Evolutionary conservation across 768 basidiomycete genomes (phyloP).

Genomic region (Leucocoprinus leucothites): DNA sequence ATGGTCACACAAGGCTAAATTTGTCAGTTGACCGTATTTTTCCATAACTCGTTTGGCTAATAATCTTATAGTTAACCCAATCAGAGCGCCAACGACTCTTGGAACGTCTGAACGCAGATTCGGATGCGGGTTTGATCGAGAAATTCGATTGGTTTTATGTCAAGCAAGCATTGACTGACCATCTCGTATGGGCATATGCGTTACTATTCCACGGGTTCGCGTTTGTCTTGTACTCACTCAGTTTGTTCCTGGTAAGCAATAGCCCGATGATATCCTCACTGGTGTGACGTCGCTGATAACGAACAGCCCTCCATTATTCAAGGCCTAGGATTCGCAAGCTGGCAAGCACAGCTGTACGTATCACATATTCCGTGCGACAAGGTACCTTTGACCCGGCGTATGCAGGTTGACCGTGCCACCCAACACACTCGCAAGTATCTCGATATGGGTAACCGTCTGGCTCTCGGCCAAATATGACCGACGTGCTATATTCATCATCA

Average conservation of each 20-base stretch:
- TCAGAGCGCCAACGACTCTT: conserved; percentile 48
- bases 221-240: conserved; percentile 55
- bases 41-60: not conserved
- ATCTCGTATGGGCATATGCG: conserved; percentile 58
- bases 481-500: conserved; percentile 54
- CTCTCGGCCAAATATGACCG: conserved; percentile 40
- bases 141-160: conserved; percentile 58
- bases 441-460: conserved; percentile 51
- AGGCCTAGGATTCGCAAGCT: conserved; percentile 51
- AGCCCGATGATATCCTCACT: not conserved
- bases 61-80: conserved; percentile 45
- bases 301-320: conserved; percentile 57
- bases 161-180: conserved; percentile 53
- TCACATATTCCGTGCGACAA: not conserved
- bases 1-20: conserved; percentile 56
- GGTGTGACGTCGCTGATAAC: not conserved
- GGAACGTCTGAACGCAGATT: conserved; percentile 46
- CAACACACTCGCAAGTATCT: conserved; percentile 45
- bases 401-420: conserved; percentile 59
- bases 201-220: conserved; percentile 61
- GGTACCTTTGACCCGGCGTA: not conserved
- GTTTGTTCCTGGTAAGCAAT: conserved; percentile 49
- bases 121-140: conserved; percentile 51
- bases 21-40: conserved; percentile 33
- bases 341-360: conserved; percentile 58